These are phyloP conservation scores for Citrus medica DNA, from an alignment of 345 rosid genomes.

Conservation along the genomic window DNA sequence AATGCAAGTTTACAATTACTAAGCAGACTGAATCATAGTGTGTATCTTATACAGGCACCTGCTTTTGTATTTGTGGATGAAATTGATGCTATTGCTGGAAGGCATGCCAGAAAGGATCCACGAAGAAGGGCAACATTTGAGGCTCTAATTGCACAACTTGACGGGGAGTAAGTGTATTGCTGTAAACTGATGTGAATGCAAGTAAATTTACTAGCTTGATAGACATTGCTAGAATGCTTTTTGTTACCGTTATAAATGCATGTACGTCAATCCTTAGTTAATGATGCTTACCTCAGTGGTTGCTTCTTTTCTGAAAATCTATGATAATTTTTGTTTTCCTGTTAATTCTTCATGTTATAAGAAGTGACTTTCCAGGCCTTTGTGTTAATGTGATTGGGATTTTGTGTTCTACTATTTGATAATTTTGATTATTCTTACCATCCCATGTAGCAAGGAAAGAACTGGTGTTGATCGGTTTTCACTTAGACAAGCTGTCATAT, in stretches of 20 bases:
- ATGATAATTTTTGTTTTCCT: not conserved
- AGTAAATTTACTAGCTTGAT: not conserved
- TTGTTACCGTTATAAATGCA: not conserved
- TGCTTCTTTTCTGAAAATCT: not conserved
- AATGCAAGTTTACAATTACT: not conserved
- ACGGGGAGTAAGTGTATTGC: constrained; percentile 75
- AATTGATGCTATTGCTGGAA: constrained; percentile 97
- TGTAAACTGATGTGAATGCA: constrained; percentile 2
- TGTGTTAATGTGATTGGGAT: not conserved
- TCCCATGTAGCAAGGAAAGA: constrained; percentile 69
- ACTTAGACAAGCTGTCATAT: constrained; percentile 92
- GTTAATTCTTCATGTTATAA: not conserved
- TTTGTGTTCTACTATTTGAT: constrained; percentile 4
- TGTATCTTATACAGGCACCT: constrained; percentile 66
- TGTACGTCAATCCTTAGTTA: not conserved
- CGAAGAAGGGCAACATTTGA: constrained; percentile 83
- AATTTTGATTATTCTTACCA: not conserved
- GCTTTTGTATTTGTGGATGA: constrained; percentile 95
- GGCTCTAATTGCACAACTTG: constrained; percentile 88
- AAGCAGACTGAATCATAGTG: not conserved
- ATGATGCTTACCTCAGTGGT: not conserved
- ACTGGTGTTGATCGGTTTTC: constrained; percentile 89
- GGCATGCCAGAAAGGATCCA: constrained; percentile 88
- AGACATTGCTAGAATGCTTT: not conserved
- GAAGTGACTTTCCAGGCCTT: not conserved